Evolutionary conservation across 2,329 filamentous ascomycete genomes (phyloP).

Genomic region (Xylariaceae sp.): DNA sequence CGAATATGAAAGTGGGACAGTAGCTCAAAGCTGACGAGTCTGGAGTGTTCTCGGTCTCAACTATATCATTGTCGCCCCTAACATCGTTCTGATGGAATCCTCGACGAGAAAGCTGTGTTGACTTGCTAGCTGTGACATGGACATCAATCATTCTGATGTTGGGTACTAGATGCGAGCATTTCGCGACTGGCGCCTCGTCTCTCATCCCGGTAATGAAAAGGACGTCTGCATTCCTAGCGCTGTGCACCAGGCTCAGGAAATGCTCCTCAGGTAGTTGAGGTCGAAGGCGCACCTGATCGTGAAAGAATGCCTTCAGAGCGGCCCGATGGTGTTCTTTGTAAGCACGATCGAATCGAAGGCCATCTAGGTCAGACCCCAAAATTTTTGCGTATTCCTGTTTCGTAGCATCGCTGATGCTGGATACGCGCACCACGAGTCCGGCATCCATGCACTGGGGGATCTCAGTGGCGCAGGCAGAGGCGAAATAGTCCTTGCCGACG

Average conservation of each 20-base stretch:
- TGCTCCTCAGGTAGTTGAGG: constrained; percentile 46
- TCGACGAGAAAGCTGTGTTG: no score
- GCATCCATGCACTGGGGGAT: constrained; percentile 27
- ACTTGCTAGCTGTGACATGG: constrained; percentile 12
- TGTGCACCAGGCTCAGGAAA: constrained; percentile 43
- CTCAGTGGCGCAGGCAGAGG: constrained; percentile 28
- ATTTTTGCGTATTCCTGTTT: constrained; percentile 52
- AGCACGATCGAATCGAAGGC: constrained; percentile 46
- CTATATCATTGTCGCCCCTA: constrained; percentile 10
- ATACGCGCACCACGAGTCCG: constrained; percentile 32
- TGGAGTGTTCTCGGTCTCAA: constrained; percentile 16
- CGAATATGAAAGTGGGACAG: constrained; percentile 43
- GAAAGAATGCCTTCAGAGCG: constrained; percentile 48
- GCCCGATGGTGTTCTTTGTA: constrained; percentile 60
- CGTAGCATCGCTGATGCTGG: constrained; percentile 54
- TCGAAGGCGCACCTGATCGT: constrained; percentile 36
- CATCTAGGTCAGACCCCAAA: constrained; percentile 41
- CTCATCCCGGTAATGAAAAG: constrained; percentile 60
- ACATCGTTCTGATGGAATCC: constrained; percentile 10
- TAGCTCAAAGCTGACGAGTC: constrained; percentile 21
- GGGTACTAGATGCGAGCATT: constrained; percentile 51
- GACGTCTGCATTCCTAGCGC: constrained; percentile 42
- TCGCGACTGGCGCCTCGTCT: constrained; percentile 53
- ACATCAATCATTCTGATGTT: constrained; percentile 51
- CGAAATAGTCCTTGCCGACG: constrained; percentile 57